phyloP scores from a whole-genome alignment of 2,329 filamentous ascomycete genomes.

The Pseudocercospora vitis region DNA sequence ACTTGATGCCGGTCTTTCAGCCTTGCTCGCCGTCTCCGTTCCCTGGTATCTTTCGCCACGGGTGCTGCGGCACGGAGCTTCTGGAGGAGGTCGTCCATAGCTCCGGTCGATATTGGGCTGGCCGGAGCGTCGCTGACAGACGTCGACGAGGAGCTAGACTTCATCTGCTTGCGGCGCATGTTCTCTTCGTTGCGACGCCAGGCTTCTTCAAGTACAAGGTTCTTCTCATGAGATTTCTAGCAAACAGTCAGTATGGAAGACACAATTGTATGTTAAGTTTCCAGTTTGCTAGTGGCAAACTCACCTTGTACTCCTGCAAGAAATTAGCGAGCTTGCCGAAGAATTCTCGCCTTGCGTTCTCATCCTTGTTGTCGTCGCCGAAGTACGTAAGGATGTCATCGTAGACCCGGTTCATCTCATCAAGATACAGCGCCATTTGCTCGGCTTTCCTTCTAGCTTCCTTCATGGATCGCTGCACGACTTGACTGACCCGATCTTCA shows the following conservation, averaged over 20 bases:
- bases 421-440: conserved; percentile 89
- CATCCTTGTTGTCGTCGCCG: conserved; percentile 87
- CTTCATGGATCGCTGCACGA: conserved; percentile 94
- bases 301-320: conserved; percentile 83
- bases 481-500: conserved; percentile 87
- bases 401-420: conserved; percentile 87
- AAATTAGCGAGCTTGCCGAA: conserved; percentile 91
- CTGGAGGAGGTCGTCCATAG: conserved; percentile 94
- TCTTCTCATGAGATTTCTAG: conserved; percentile 88
- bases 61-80: conserved; percentile 92
- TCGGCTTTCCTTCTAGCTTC: conserved; percentile 93
- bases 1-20: conserved; percentile 90
- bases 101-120: conserved; percentile 70
- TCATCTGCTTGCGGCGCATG: conserved; percentile 82
- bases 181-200: conserved; percentile 83
- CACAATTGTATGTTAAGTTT: background rate
- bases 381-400: conserved; percentile 97
- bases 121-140: conserved; percentile 45
- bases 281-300: conserved; percentile 28
- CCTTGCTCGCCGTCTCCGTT: conserved; percentile 79
- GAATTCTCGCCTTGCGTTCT: conserved; percentile 91
- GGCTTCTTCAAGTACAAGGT: conserved; percentile 76
- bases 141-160: conserved; percentile 47
- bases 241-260: conserved; percentile 12
- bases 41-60: conserved; percentile 82